Base-by-base conservation (phyloP, 805 yeast species). In the Myxozyma neglecta region DNA sequence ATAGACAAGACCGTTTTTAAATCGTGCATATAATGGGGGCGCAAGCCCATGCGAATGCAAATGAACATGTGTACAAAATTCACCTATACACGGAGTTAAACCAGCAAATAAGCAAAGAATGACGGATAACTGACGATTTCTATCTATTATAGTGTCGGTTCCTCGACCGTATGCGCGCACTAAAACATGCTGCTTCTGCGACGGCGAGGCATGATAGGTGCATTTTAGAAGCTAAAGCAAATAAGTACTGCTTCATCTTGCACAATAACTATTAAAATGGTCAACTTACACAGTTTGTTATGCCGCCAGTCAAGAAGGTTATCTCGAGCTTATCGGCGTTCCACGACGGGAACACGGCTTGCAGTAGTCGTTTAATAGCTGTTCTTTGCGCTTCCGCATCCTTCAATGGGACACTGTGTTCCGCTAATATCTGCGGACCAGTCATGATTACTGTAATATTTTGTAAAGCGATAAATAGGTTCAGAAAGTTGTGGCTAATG, bases 91-190 rank as follows among this genome's bases (percentile, higher is more conserved):
- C 46, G 5, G 14, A 18, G 16, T 46, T 43, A 32, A n/a, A 4
- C 14, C 14, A 14, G 14, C 1, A 40, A 16, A n/a, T 35, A 1
- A 29, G 24, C 37, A 8, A 13, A 13, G 35, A 20, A 36, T 8
- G 6, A 7, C 32, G 18, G 11, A 50, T 20, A n/a, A 63, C 67
- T 9, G 53, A 63, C 91, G 76, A 66, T 85, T 85, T 65, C 94
- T 77, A 72, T 88, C 91, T 39, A 88, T 88, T 54, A 88, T 87
- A 42, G 85, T 75, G 57, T 80, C 81, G 0, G 94, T 88, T 11
- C 91, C 91, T 59, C 83, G 81, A 8, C 94, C 94, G 67, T 88
- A 88, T 0, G 88, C 85, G 61, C 94, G 77, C 58, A 88, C 85
- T 16, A 88, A 77, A 16, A 63, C 65, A 6, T 24, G 29, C 44